These are phyloP conservation scores for Pleurotus platypus DNA, from an alignment of 768 basidiomycete genomes.

Conservation along the genomic window DNA sequence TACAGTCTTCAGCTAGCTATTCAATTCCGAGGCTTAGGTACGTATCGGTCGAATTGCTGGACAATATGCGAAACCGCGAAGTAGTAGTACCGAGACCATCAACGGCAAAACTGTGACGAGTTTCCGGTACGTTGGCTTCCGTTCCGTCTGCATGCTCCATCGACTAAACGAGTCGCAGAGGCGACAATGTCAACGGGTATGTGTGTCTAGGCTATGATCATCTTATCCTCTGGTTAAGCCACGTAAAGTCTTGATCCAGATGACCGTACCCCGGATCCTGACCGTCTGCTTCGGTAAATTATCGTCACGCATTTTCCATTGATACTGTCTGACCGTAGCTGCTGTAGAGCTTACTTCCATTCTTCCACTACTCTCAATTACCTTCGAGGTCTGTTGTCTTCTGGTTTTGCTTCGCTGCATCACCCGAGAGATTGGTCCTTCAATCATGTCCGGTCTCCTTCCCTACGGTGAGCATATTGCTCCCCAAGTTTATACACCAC, in stretches of 20 bases:
- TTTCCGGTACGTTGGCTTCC: slow-evolving; percentile 62
- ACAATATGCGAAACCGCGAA: slow-evolving; percentile 93
- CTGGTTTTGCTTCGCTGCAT: slow-evolving; percentile 91
- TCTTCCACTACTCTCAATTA: slow-evolving; percentile 93
- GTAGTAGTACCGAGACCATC: slow-evolving; percentile 76
- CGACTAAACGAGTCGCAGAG: slow-evolving; percentile 42
- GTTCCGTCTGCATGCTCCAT: background rate
- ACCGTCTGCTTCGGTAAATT: slow-evolving; percentile 73
- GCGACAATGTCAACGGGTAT: slow-evolving; percentile 94
- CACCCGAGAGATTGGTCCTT: slow-evolving; percentile 92
- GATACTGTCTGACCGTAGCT: background rate
- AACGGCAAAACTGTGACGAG: slow-evolving; percentile 75
- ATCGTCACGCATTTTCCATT: background rate
- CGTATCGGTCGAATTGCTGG: slow-evolving; percentile 92
- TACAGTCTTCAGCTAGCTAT: background rate
- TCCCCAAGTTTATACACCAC: background rate
- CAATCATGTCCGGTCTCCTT: slow-evolving; percentile 81
- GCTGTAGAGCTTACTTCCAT: slow-evolving; percentile 87
- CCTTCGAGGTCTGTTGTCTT: slow-evolving; percentile 81
- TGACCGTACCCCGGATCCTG: slow-evolving; percentile 87
- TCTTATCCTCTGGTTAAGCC: slow-evolving; percentile 8
- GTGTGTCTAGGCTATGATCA: slow-evolving; percentile 16
- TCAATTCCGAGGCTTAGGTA: slow-evolving; percentile 37
- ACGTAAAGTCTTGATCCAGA: slow-evolving; percentile 54
- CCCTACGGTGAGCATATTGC: slow-evolving; percentile 50